Conservation (phyloP, 2,329 filamentous ascomycete species). For the Raffaelea arxii region DNA sequence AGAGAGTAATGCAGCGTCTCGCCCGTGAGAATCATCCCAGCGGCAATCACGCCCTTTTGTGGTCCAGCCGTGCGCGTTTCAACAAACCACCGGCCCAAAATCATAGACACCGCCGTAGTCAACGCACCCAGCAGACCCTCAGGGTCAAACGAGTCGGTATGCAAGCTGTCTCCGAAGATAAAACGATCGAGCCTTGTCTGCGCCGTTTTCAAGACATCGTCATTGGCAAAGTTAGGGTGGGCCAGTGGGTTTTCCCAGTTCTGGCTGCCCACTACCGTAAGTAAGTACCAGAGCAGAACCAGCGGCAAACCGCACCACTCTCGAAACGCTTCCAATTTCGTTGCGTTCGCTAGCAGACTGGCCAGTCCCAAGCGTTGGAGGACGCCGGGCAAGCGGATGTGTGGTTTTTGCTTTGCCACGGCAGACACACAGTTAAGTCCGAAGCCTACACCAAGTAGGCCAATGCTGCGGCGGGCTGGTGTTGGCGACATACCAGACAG, state of each 20-base stretch:
- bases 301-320: not conserved
- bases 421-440: not conserved
- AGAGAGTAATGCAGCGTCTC: not conserved
- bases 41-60: not conserved
- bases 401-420: not conserved
- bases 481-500: not conserved
- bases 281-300: not conserved
- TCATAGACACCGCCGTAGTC: not conserved
- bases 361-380: conserved; percentile 1
- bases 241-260: not conserved
- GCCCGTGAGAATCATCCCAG: not conserved
- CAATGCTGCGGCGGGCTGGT: not conserved
- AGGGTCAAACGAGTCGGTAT: not conserved
- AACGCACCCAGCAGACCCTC: conserved; percentile 1
- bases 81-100: not conserved
- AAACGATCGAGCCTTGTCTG: not conserved
- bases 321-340: not conserved
- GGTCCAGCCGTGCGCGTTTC: not conserved
- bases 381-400: not conserved
- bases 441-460: not conserved
- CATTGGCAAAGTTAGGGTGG: not conserved
- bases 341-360: not conserved
- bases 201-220: not conserved
- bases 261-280: not conserved
- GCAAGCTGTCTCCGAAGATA: not conserved